Evolutionary conservation across 441 rosid genomes (phyloP), one percentile per base, ranked within the genome.

Genomic region (Rhodomyrtus psidioides): DNA sequence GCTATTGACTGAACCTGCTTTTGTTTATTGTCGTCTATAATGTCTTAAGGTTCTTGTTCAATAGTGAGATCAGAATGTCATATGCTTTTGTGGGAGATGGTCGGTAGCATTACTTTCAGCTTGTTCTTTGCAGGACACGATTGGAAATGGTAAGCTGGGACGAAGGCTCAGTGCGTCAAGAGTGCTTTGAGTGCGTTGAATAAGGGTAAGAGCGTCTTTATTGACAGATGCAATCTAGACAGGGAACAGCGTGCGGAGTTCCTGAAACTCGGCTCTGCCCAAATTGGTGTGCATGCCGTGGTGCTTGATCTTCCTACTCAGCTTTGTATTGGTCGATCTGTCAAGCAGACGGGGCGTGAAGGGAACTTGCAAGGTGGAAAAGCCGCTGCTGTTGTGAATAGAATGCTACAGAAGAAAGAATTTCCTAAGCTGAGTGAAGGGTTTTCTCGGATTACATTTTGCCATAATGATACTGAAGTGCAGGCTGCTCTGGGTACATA

Each of bases 281-380:
- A 75, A 9, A 90, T 94, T 34, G 96, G 94, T 19, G 91, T 94
- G 85, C 99, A 96, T 90, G 95, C 96, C n/a, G 92, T 95, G 88
- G 91, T 93, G 86, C 93, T 96, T 85, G 96, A 97, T 90, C 92
- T 94, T 89, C 90, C 99, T 55, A 90, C 97, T 53, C 92, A 96
- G 89, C 92, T 97, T 91, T 96, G 99, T 89, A 93, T 97, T 87
- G 95, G 99, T 16, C 91, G 98, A 24, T 94, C 98, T 30, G 95
- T 92, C 27, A 96, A 94, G 88, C 93, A 98, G 26, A 91, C 90
- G 5, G 95, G 94, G 59, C 99, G 96, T 83, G 99, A 97, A 88
- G 99, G 99, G 82, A 95, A 94, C 83, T 90, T 96, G 88, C 98
- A 97, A 86, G 99, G 99, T 82, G 99, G 98, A 86, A 96, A 92